Percentiles rank a stretch among this genome's conserved stretches.
phyloP scores from a whole-genome alignment of 140 eudicot genomes.

The Cichorium intybus region DNA sequence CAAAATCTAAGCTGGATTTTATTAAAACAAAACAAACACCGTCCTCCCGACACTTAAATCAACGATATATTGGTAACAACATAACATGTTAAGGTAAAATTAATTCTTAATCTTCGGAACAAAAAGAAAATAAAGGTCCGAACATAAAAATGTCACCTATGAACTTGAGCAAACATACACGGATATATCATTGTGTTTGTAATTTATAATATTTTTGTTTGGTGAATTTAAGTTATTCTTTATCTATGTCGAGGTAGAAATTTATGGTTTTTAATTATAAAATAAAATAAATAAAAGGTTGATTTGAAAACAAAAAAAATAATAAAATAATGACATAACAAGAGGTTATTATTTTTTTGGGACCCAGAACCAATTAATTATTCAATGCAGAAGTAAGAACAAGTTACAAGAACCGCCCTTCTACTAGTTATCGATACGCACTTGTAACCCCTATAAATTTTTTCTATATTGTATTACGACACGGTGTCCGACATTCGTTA shows the following conservation, averaged over 20 bases:
- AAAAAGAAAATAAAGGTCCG: not conserved
- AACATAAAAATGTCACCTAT: not conserved
- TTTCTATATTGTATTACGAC: not conserved
- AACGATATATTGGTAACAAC: not conserved
- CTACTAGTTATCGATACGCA: not conserved
- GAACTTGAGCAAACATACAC: no score
- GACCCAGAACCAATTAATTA: not conserved
- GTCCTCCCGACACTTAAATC: no score
- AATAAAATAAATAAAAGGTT: not conserved
- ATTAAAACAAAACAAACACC: not conserved
- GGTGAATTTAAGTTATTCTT: not conserved
- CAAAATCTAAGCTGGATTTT: not conserved
- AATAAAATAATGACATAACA: not conserved
- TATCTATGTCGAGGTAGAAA: not conserved
- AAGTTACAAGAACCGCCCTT: not conserved
- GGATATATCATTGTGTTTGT: not conserved
- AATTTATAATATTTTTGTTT: not conserved
- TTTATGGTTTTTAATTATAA: not conserved
- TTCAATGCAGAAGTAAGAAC: not conserved
- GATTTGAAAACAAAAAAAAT: not conserved
- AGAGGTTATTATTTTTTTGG: not conserved
- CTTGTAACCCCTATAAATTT: not conserved
- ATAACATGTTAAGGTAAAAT: no score
- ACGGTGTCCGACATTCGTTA: not conserved
- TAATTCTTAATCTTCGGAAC: not conserved